These are phyloP conservation scores for Melanopsichium pennsylvanicum DNA, from an alignment of 1,284 basidiomycete species.

Conservation along the genomic window DNA sequence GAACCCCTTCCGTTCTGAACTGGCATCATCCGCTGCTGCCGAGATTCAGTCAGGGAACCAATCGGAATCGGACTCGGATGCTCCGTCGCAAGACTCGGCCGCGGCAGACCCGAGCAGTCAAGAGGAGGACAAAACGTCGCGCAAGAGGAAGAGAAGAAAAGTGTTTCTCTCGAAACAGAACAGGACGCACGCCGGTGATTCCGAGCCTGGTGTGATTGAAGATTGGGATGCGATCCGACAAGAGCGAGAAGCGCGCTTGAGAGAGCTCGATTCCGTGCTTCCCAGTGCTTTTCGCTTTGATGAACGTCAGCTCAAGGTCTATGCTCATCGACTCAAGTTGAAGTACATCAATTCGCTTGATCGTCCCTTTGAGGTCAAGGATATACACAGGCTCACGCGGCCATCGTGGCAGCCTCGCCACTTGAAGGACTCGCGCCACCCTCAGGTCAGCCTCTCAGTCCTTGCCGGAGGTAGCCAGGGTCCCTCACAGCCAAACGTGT, in stretches of 20 bases:
- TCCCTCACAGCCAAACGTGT: conserved; percentile 1
- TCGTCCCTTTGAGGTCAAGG: conserved; percentile 18
- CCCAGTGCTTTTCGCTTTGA: conserved; percentile 32
- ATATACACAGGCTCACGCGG: conserved; percentile 14
- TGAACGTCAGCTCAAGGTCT: conserved; percentile 26
- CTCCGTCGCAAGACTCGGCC: conserved; percentile 1
- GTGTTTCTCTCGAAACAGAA: not conserved
- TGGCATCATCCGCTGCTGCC: conserved; percentile 27
- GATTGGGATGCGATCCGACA: conserved; percentile 15
- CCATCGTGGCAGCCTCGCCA: not conserved
- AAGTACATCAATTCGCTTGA: conserved; percentile 40
- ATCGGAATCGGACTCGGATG: conserved; percentile 14
- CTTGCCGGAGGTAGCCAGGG: not conserved
- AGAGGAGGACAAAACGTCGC: not conserved
- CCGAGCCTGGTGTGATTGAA: conserved; percentile 8
- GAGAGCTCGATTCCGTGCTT: conserved; percentile 17
- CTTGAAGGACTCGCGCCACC: not conserved
- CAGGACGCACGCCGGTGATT: not conserved
- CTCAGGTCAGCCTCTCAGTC: not conserved
- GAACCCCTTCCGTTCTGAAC: conserved; percentile 23
- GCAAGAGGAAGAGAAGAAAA: conserved; percentile 13
- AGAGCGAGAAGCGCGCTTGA: conserved; percentile 19
- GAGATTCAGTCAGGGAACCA: not conserved
- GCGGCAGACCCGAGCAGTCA: conserved; percentile 6
- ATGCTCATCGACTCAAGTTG: conserved; percentile 31